Evolutionary conservation across 139 green algal genomes (phyloP).

Genomic region (Chlamydomonas schloesseri): DNA sequence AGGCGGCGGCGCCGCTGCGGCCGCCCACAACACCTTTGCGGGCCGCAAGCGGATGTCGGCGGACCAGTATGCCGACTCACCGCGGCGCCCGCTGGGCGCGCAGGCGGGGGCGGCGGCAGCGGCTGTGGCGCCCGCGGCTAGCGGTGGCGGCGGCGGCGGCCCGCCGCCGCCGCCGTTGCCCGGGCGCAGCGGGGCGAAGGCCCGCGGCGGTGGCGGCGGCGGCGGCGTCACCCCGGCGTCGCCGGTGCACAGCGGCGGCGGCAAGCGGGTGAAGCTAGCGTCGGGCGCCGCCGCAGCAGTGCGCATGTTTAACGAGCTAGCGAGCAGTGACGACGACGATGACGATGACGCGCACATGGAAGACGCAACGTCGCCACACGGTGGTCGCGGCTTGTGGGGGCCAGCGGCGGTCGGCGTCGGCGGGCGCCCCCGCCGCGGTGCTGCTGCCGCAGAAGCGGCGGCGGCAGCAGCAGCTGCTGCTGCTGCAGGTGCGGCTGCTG

Average conservation of each 20-base stretch:
- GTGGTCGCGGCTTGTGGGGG: neutral
- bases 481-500: neutral
- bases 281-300: neutral
- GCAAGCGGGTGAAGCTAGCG: neutral
- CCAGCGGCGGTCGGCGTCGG: too few relatives aligned
- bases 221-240: constrained; percentile 3
- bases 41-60: neutral
- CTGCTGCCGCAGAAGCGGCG: neutral
- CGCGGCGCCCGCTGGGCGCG: neutral
- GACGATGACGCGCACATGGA: too few relatives aligned
- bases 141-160: neutral
- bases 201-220: neutral
- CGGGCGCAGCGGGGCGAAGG: neutral
- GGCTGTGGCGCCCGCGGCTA: too few relatives aligned
- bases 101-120: too few relatives aligned
- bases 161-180: neutral
- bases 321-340: neutral
- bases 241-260: constrained; percentile 25
- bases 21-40: neutral
- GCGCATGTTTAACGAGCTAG: constrained; percentile 9
- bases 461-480: neutral
- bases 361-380: constrained; percentile 1
- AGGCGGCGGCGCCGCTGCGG: neutral
- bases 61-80: constrained; percentile 22
- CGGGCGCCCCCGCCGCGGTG: neutral